Evolutionary conservation across 192 early-diverging fungal species (phyloP).

Genomic region (Jimgerdemannia flammicorona): DNA sequence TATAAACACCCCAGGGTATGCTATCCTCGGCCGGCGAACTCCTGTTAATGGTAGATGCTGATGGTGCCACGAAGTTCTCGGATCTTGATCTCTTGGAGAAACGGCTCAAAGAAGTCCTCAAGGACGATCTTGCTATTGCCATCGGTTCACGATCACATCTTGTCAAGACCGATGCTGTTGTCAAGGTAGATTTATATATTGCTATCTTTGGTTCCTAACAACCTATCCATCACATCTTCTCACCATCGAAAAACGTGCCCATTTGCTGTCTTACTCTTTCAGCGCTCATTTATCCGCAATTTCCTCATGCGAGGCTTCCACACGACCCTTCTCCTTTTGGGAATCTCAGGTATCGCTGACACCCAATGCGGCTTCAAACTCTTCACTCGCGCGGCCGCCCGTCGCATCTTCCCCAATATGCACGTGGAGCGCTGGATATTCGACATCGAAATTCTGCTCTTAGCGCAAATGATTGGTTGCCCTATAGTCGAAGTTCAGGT

Average conservation of each 20-base stretch:
- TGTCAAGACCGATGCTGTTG: constrained; percentile 77
- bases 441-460: constrained; percentile 91
- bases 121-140: constrained; percentile 60
- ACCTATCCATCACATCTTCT: too few relatives aligned
- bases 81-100: constrained; percentile 69
- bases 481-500: constrained; percentile 89
- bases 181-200: constrained; percentile 58
- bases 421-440: constrained; percentile 98
- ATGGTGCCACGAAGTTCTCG: constrained; percentile 90
- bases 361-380: constrained; percentile 99
- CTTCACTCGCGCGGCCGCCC: constrained; percentile 74
- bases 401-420: constrained; percentile 80
- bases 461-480: constrained; percentile 66
- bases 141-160: constrained; percentile 93
- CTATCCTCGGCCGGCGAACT: constrained; percentile 68
- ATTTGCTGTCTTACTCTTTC: constrained; percentile 15
- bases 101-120: constrained; percentile 31
- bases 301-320: constrained; percentile 96
- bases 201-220: not conserved
- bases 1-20: constrained; percentile 62
- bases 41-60: constrained; percentile 92
- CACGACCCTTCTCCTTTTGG: constrained; percentile 80
- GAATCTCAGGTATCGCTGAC: constrained; percentile 84
- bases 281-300: constrained; percentile 90
- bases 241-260: too few relatives aligned